phyloP scores from a whole-genome alignment of 345 rosid genomes.

The Citrus mangshanensis region DNA sequence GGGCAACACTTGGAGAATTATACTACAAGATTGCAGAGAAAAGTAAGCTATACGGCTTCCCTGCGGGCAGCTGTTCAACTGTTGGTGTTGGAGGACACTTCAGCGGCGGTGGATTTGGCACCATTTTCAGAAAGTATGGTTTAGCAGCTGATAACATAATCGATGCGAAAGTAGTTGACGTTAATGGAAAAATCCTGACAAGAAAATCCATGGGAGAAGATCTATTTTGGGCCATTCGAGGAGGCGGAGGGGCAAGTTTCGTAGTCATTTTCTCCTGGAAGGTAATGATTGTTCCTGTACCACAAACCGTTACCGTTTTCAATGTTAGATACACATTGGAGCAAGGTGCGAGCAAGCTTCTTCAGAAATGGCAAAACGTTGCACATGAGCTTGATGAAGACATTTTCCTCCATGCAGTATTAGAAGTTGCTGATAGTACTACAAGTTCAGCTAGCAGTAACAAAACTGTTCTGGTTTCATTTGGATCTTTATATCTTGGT shows the following conservation, averaged over 20 bases:
- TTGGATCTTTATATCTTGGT: slow-evolving; percentile 38
- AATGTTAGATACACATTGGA: background rate
- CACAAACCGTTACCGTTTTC: slow-evolving; percentile 22
- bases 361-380: slow-evolving; percentile 28
- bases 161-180: slow-evolving; percentile 32
- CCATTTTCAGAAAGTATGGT: slow-evolving; percentile 33
- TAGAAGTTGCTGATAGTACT: background rate
- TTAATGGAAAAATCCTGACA: slow-evolving; percentile 23
- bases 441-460: background rate
- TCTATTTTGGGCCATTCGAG: slow-evolving; percentile 39
- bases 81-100: slow-evolving; percentile 46
- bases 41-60: slow-evolving; percentile 28
- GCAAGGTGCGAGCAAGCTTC: slow-evolving; percentile 21
- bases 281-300: slow-evolving; percentile 29
- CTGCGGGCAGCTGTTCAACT: slow-evolving; percentile 38
- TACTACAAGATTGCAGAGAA: slow-evolving; percentile 24
- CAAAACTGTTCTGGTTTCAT: slow-evolving; percentile 28
- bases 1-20: slow-evolving; percentile 40
- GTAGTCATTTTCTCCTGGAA: slow-evolving; percentile 32
- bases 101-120: slow-evolving; percentile 41
- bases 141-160: slow-evolving; percentile 28
- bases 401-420: slow-evolving; percentile 17
- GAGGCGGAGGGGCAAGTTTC: slow-evolving; percentile 43
- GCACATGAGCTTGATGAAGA: slow-evolving; percentile 22
- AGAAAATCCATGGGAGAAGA: slow-evolving; percentile 10